Base-by-base conservation (phyloP, 805 yeast genomes). In the Myxozyma neotropica region DNA sequence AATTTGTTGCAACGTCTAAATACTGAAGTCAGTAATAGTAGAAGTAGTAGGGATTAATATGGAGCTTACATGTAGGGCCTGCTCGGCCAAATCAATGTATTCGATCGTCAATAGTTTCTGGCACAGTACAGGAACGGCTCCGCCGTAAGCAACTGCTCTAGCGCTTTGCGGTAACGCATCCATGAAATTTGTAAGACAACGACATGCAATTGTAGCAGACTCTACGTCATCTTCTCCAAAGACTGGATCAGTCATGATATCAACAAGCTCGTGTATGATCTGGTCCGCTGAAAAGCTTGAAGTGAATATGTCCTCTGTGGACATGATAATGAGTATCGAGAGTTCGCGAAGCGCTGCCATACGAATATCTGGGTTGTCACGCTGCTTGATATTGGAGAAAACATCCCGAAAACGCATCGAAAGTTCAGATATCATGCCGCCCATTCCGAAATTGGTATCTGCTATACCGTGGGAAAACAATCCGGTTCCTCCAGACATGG, bases 21-120 rank as follows among this genome's bases (percentile, higher is more conserved):
- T 77, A 29, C 76, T 79, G 43, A 73, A n/a, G n/a, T 70, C 86
- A 82, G 23, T 80, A 75, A 31, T 79, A 79, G 58, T 85, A 74
- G 0, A 91, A 83, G 15, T 87, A 82, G n/a, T 71, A 82, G 77
- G 69, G 86, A 92, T 47, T 87, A 26, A 33, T 27, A 12, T 4
- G 8, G 21, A 3, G 21, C 69, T 74, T 0, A 92, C 84, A 68
- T 86, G 92, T 42, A 91, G 74, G 0, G 91, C 90, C 73, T 92
- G 97, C 70, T 93, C 99, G 0, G 96, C 96, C 55, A 93, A 77
- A 71, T 93, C 99, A 55, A 93, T 92, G 70, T 83, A 92, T 55
- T 85, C 83, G 17, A 93, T 86, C 63, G 89, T 95, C 58, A 82
- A 69, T 38, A 94, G 72, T 61, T 87, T 88, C 4, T 78, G 75